These are phyloP conservation scores for Penicillium odoratum DNA, from an alignment of 495 filamentous ascomycete genomes.

Conservation along the genomic window DNA sequence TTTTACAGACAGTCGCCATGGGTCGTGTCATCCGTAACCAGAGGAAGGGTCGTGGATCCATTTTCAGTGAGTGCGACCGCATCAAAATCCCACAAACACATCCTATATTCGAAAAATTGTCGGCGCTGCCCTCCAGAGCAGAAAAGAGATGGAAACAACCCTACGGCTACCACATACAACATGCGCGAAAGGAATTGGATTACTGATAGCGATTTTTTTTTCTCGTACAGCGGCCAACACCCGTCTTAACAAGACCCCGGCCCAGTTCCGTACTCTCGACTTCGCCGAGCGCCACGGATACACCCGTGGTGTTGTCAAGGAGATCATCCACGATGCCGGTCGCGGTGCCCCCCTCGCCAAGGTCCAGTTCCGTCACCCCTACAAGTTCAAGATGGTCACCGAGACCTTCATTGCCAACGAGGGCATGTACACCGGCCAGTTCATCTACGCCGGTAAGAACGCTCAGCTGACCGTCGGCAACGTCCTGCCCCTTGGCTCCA, in stretches of 20 bases:
- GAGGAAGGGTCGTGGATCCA: constrained; percentile 96
- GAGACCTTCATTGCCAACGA: constrained; percentile 99
- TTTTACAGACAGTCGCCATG: constrained; percentile 55
- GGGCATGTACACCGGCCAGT: constrained; percentile 99
- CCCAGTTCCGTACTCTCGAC: constrained; percentile 93
- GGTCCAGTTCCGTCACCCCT: constrained; percentile 91
- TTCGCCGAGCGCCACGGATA: constrained; percentile 96
- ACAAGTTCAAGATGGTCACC: constrained; percentile 85
- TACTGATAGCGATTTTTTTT: constrained; percentile 45
- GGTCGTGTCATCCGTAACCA: constrained; percentile 93
- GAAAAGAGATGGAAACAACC: constrained; percentile 7
- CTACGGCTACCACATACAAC: constrained; percentile 18
- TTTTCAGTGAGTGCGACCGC: constrained; percentile 80
- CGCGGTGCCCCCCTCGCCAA: constrained; percentile 97
- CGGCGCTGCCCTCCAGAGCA: constrained; percentile 17
- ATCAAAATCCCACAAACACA: constrained; percentile 19
- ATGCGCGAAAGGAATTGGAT: constrained; percentile 18
- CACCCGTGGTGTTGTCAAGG: constrained; percentile 93
- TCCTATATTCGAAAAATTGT: constrained; percentile 18
- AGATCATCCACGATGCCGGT: constrained; percentile 98
- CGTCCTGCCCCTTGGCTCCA: constrained; percentile 86
- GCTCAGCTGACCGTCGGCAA: constrained; percentile 94
- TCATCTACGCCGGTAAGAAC: constrained; percentile 99
- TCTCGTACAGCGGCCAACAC: constrained; percentile 67
- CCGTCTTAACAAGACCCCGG: constrained; percentile 86